phyloP scores from a whole-genome alignment of 1,284 basidiomycete species.

The Malassezia caprae region DNA sequence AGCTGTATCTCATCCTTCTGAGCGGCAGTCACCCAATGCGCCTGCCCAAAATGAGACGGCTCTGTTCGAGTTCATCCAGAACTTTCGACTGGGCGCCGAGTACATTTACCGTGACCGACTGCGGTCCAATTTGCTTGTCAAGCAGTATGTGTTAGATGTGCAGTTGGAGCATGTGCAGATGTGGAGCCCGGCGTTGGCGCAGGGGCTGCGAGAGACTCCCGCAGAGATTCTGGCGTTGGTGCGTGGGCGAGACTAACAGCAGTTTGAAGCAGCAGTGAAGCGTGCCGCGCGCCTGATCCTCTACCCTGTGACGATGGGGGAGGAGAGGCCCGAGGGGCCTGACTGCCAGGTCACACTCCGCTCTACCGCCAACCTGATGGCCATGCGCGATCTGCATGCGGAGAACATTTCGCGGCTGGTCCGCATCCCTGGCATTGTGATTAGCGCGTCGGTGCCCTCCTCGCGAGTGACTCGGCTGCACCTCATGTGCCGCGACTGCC shows the following conservation, averaged over 20 bases:
- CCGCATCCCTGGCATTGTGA: conserved; percentile 93
- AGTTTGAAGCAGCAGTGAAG: conserved; percentile 42
- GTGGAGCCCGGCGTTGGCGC: conserved; percentile 86
- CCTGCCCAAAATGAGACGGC: conserved; percentile 42
- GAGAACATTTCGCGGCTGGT: conserved; percentile 91
- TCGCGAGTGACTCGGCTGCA: conserved; percentile 84
- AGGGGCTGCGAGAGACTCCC: conserved; percentile 77
- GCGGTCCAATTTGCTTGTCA: conserved; percentile 75
- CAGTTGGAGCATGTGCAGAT: conserved; percentile 80
- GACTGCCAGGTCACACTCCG: conserved; percentile 80
- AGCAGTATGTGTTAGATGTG: conserved; percentile 83
- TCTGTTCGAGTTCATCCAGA: conserved; percentile 46
- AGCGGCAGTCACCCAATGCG: conserved; percentile 39
- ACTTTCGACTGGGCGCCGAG: conserved; percentile 43
- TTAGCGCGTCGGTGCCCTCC: conserved; percentile 85
- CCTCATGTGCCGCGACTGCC: conserved; percentile 84
- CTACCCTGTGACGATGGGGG: conserved; percentile 34
- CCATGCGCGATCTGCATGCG: conserved; percentile 74
- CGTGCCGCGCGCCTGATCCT: conserved; percentile 41
- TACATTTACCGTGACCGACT: conserved; percentile 65
- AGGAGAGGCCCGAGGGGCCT: conserved; percentile 51
- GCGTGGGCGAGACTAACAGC: conserved; percentile 22
- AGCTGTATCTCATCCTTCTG: conserved; percentile 34
- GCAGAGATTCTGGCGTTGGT: conserved; percentile 82
- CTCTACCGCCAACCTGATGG: conserved; percentile 73